Conservation (phyloP, 129 eudicot species). For the Cynara cardunculus region DNA sequence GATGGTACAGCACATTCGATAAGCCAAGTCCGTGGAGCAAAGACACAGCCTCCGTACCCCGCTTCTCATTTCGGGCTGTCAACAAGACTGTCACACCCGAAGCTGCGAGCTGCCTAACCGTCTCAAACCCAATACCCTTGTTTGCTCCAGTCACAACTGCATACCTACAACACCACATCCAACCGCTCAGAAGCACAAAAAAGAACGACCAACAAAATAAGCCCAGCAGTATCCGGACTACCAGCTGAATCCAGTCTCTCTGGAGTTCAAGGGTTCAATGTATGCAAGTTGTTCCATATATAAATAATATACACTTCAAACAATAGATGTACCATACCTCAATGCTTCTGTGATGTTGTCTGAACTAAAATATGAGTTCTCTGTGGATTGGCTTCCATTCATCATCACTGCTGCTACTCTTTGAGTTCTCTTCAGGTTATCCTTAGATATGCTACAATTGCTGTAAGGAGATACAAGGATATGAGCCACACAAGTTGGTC, state of each 20-base stretch:
- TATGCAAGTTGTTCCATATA: too few species aligned
- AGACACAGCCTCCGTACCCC: conserved; percentile 56
- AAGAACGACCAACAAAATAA: background rate
- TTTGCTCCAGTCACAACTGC: conserved; percentile 94
- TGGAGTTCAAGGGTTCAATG: too few species aligned
- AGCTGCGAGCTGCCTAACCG: conserved; percentile 60
- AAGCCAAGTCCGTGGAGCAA: conserved; percentile 51
- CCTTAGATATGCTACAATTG: background rate
- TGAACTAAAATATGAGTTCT: conserved; percentile 11
- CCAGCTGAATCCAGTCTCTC: too few species aligned
- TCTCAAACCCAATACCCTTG: conserved; percentile 89
- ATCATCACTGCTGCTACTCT: conserved; percentile 9
- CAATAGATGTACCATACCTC: background rate
- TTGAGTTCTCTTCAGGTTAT: conserved; percentile 10
- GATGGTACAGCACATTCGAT: conserved; percentile 64
- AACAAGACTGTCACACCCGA: conserved; percentile 60
- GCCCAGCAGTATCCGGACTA: too few species aligned
- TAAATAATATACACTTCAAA: too few species aligned
- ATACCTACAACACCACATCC: conserved; percentile 33
- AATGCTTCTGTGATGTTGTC: background rate
- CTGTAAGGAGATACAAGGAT: conserved; percentile 1
- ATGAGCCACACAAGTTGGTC: conserved; percentile 1
- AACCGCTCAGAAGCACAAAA: background rate
- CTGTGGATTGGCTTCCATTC: conserved; percentile 26
- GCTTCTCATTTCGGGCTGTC: conserved; percentile 66